Evolutionary conservation across 345 rosid species (phyloP), one percentile per base, ranked within the genome.

Genomic region (Fremontodendron californicum): DNA sequence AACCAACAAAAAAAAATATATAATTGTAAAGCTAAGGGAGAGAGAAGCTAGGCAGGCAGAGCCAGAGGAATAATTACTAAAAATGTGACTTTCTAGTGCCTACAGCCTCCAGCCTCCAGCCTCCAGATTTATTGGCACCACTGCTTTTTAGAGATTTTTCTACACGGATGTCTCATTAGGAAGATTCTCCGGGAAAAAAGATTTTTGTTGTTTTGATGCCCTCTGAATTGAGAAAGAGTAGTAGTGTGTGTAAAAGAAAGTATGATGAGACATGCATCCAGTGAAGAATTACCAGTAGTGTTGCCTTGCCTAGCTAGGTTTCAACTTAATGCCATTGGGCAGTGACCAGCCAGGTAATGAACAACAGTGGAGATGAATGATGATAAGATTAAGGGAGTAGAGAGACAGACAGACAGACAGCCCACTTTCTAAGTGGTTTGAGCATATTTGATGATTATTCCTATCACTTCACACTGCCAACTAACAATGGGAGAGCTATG

Each of bases 371-470:
- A 69, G 51, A 46, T 46, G n/a, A n/a, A n/a, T n/a, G n/a, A n/a
- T n/a, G n/a, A n/a, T n/a, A n/a, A n/a, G n/a, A n/a, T n/a, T n/a
- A n/a, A n/a, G n/a, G n/a, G n/a, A n/a, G n/a, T n/a, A n/a, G n/a
- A n/a, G n/a, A n/a, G n/a, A n/a, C n/a, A n/a, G n/a, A n/a, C n/a
- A n/a, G n/a, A n/a, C n/a, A n/a, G 55, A 46, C 73, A 51, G 39
- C 23, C 57, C 74, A 31, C 58, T 7, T 12, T 9, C n/a, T 10
- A n/a, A 48, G 60, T 35, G 35, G 27, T 18, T 16, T 0, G 27
- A 31, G 74, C 74, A 71, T 29, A 70, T 70, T 48, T 31, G 58
- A 12, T 18, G 74, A 29, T 70, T 70, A 29, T 70, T 70, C 74
- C 7, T 48, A 18, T 48, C 74, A 18, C 25, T 46, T 46, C 74